Evolutionary conservation across 2,329 filamentous ascomycete species (phyloP).

Genomic region (Penicillium brevicompactum): DNA sequence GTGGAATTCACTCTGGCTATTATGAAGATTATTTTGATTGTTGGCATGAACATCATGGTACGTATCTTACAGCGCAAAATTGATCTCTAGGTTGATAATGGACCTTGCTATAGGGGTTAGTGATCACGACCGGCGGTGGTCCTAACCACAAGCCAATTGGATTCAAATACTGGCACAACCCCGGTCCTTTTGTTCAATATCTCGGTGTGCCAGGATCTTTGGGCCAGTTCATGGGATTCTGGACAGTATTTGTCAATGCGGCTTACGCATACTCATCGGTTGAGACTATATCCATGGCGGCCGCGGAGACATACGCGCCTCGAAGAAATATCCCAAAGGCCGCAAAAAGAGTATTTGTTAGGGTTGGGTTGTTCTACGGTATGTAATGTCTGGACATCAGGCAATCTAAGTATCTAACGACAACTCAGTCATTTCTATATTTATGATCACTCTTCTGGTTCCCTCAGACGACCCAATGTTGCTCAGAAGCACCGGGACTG

Average conservation of each 20-base stretch:
- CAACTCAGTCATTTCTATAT: conserved; percentile 50
- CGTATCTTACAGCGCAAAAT: neutral
- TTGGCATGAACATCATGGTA: conserved; percentile 62
- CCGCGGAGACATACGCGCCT: conserved; percentile 53
- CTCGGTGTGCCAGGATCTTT: conserved; percentile 45
- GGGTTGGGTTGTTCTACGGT: conserved; percentile 55
- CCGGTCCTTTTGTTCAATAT: conserved; percentile 44
- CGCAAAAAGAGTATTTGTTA: conserved; percentile 55
- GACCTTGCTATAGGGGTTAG: conserved; percentile 28
- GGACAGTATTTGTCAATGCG: conserved; percentile 27
- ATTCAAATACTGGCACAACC: conserved; percentile 46
- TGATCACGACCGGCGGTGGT: conserved; percentile 43
- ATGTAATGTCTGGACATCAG: neutral
- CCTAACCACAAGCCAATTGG: conserved; percentile 30
- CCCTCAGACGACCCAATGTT: conserved; percentile 51
- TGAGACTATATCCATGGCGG: conserved; percentile 50
- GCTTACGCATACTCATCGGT: conserved; percentile 39
- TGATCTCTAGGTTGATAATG: neutral
- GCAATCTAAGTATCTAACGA: neutral
- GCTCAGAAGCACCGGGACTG: conserved; percentile 48
- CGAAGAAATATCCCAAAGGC: conserved; percentile 55
- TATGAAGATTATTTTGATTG: conserved; percentile 61
- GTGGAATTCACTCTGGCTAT: conserved; percentile 56
- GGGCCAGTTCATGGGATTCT: conserved; percentile 47
- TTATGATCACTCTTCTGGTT: conserved; percentile 46